Conservation (phyloP, 208 protist species). For the Acanthamoeba polyphaga region DNA sequence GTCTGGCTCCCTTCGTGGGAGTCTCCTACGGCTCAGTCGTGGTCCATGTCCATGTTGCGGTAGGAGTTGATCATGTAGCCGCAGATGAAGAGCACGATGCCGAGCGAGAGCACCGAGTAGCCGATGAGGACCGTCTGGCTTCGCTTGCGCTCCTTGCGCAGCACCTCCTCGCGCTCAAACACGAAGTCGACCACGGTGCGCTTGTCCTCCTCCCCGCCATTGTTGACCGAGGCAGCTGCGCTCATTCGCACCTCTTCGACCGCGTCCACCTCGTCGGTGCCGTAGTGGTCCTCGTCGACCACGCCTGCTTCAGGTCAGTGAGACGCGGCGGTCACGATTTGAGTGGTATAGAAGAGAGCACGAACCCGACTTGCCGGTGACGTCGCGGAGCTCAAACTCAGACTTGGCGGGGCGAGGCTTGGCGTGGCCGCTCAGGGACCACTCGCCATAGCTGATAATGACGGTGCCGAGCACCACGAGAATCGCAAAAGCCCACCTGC, state of each 20-base stretch:
- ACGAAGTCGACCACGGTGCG: conserved; percentile 47
- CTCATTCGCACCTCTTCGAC: neutral
- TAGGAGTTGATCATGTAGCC: conserved; percentile 30
- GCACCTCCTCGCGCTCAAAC: conserved; percentile 50
- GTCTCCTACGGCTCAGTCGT: conserved; percentile 11
- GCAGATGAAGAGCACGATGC: neutral
- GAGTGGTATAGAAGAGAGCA: neutral
- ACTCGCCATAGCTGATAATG: conserved; percentile 47
- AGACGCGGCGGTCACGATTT: neutral
- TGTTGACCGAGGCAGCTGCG: neutral
- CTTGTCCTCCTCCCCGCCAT: neutral
- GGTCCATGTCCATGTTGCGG: conserved; percentile 54
- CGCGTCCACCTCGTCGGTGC: conserved; percentile 14
- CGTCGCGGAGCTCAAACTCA: conserved; percentile 22
- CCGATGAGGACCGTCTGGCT: neutral
- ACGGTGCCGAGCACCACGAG: neutral
- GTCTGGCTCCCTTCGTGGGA: no score
- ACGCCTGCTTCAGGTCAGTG: neutral
- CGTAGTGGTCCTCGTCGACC: conserved; percentile 26
- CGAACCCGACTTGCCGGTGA: neutral
- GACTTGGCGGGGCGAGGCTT: neutral
- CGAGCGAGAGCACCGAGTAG: neutral
- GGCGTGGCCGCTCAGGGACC: conserved; percentile 36
- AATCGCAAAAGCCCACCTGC: neutral
- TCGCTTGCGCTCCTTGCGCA: conserved; percentile 16